These are phyloP conservation scores for Rhodotorula sp. DNA, from an alignment of 1,284 basidiomycete genomes.

Conservation along the genomic window DNA sequence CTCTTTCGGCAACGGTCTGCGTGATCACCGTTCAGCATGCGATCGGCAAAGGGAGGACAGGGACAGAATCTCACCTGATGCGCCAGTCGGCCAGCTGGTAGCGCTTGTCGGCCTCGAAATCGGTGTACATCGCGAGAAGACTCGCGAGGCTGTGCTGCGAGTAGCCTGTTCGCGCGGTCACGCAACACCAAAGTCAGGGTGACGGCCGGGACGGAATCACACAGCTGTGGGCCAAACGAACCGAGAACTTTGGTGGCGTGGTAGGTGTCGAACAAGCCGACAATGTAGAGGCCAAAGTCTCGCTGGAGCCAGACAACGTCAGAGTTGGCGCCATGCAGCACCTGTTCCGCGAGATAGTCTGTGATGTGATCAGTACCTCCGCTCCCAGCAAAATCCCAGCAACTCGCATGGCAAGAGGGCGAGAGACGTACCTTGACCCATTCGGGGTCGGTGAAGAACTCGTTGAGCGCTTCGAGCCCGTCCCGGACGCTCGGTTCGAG, in stretches of 20 bases:
- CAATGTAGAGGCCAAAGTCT: conserved; percentile 89
- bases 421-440: conserved; percentile 70
- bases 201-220: background rate
- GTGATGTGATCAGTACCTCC: background rate
- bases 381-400: too few relatives aligned
- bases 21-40: conserved; percentile 41
- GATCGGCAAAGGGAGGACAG: background rate
- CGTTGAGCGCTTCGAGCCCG: conserved; percentile 63
- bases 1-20: conserved; percentile 73
- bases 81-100: conserved; percentile 98
- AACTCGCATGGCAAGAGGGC: background rate
- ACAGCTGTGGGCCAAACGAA: conserved; percentile 47
- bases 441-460: conserved; percentile 73
- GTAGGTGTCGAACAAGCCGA: conserved; percentile 94
- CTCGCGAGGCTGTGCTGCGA: conserved; percentile 77
- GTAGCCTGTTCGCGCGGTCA: conserved; percentile 58
- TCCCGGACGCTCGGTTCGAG: conserved; percentile 65
- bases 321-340: conserved; percentile 90
- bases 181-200: background rate
- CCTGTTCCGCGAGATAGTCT: conserved; percentile 52
- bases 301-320: conserved; percentile 96
- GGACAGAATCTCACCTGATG: conserved; percentile 61
- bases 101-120: conserved; percentile 89
- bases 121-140: conserved; percentile 83
- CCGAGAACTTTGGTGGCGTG: conserved; percentile 85